phyloP scores from a whole-genome alignment of 129 eudicot genomes.

The Flaveria bidentis region DNA sequence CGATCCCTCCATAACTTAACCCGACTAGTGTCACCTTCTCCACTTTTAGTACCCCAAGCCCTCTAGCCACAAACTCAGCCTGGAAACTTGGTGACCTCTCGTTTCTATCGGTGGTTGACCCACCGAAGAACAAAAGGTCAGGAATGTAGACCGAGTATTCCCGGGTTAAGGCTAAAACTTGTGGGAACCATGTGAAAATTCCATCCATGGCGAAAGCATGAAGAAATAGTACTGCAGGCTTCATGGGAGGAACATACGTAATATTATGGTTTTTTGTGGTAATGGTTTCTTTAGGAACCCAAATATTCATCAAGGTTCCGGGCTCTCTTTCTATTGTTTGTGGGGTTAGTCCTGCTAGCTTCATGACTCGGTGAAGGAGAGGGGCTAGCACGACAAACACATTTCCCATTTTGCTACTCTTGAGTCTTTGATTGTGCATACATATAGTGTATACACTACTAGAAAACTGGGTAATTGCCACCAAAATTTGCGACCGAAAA shows the following conservation, averaged over 20 bases:
- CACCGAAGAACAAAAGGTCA: slow-evolving; percentile 57
- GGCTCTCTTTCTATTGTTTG: slow-evolving; percentile 41
- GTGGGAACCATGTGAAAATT: slow-evolving; percentile 44
- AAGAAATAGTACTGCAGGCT: slow-evolving; percentile 38
- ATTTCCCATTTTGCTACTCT: slow-evolving; percentile 34
- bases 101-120: slow-evolving; percentile 31
- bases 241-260: neutral
- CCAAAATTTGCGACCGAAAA: no score
- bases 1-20: slow-evolving; percentile 58
- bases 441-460: no score
- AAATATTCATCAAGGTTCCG: slow-evolving; percentile 38
- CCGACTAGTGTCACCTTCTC: slow-evolving; percentile 52
- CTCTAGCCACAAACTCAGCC: slow-evolving; percentile 48
- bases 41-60: slow-evolving; percentile 38
- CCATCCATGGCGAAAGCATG: slow-evolving; percentile 49
- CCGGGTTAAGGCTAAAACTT: slow-evolving; percentile 22
- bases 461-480: no score
- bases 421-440: no score
- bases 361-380: slow-evolving; percentile 28
- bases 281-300: slow-evolving; percentile 39
- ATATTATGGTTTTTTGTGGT: neutral
- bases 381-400: neutral
- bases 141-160: slow-evolving; percentile 42
- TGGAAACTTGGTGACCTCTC: slow-evolving; percentile 44
- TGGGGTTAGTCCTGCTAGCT: slow-evolving; percentile 33